A percentile compares a stretch with the other conserved stretches of the same genome.
Evolutionary conservation across 345 rosid genomes (phyloP).

Genomic region (Odontarrhena argentea): DNA sequence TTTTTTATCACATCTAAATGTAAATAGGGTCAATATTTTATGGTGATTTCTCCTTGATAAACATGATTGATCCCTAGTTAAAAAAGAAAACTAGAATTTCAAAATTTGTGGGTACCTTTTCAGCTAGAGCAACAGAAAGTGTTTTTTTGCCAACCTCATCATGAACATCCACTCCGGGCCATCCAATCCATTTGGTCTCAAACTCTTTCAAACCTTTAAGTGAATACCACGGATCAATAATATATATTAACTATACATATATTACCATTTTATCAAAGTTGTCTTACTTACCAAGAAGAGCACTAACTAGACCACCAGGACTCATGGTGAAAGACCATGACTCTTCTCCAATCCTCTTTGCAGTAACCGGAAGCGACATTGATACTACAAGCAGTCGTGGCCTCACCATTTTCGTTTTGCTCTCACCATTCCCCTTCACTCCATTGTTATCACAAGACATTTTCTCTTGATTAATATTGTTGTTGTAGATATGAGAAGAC

Average conservation of each 20-base stretch:
- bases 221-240: background rate
- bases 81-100: background rate
- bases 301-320: slow-evolving; percentile 93
- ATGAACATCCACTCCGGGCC: slow-evolving; percentile 98
- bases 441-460: background rate
- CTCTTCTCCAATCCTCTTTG: slow-evolving; percentile 83
- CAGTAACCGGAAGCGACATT: slow-evolving; percentile 89
- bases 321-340: slow-evolving; percentile 87
- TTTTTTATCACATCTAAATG: background rate
- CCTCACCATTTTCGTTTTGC: slow-evolving; percentile 36
- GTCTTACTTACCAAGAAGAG: slow-evolving; percentile 74
- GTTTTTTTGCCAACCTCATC: slow-evolving; percentile 85
- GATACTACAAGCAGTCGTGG: slow-evolving; percentile 93
- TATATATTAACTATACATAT: slow-evolving; percentile 21
- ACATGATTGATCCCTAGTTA: background rate
- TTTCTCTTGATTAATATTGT: background rate
- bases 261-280: background rate
- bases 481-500: slow-evolving; percentile 12
- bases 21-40: background rate
- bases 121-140: slow-evolving; percentile 83
- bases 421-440: background rate
- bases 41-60: no score
- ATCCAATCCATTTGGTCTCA: slow-evolving; percentile 99
- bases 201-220: slow-evolving; percentile 85
- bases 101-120: slow-evolving; percentile 54